These are phyloP conservation scores for Gnaphalium uliginosum DNA, from an alignment of 129 eudicot species.

Conservation along the genomic window DNA sequence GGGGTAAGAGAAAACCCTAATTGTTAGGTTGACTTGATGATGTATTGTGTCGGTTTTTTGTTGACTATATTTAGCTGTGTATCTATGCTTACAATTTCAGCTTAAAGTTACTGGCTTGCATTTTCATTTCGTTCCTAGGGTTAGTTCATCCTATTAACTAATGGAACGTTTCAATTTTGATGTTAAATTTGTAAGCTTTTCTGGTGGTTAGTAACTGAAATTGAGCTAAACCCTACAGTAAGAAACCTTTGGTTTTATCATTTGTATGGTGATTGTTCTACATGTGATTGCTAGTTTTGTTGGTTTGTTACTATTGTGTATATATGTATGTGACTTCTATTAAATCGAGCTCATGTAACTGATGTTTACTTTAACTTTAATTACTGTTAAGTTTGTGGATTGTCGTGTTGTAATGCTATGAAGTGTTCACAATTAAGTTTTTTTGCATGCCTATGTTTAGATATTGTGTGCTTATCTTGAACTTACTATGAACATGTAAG, in stretches of 20 bases:
- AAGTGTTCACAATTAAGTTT: not conserved
- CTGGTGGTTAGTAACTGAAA: constrained; percentile 7
- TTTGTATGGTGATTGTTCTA: constrained; percentile 20
- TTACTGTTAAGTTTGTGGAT: constrained; percentile 22
- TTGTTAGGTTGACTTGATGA: constrained; percentile 31
- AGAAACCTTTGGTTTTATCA: constrained; percentile 18
- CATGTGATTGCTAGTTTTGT: constrained; percentile 20
- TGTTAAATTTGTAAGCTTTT: constrained; percentile 1
- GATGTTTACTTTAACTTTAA: constrained; percentile 22
- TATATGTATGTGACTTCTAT: constrained; percentile 4
- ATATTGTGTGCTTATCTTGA: constrained; percentile 16
- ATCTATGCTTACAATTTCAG: constrained; percentile 1
- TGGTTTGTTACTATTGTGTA: constrained; percentile 13
- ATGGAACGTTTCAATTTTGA: not conserved
- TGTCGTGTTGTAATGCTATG: not conserved
- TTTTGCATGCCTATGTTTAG: not conserved
- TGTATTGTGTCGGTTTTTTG: constrained; percentile 20
- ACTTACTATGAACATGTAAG: constrained; percentile 21
- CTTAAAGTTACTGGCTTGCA: constrained; percentile 15
- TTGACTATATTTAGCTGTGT: constrained; percentile 21
- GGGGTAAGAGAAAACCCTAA: constrained; percentile 33
- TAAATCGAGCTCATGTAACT: constrained; percentile 18
- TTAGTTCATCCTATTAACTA: constrained; percentile 20
- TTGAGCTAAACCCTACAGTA: constrained; percentile 18
- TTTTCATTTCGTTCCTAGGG: constrained; percentile 27